Evolutionary conservation across 208 protist species (phyloP), one percentile per base, ranked within the genome.

Genomic region (Trypanosoma cruzi): DNA sequence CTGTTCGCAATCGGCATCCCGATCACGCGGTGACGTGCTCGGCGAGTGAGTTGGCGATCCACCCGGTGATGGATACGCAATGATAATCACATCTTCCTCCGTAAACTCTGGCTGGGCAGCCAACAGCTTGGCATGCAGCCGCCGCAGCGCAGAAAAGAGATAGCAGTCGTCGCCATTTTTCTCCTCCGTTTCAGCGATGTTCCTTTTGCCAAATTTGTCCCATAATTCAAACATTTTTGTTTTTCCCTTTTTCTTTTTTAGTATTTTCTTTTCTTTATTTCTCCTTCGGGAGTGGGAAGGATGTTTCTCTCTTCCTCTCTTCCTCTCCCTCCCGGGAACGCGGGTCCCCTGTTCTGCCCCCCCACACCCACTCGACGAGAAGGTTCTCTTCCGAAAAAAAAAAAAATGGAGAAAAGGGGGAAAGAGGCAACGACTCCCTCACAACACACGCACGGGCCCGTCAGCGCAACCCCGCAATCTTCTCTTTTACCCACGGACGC

Each of bases 51-150:
- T 54, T 24, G 69, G 68, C 42, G 71, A 77, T 24, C 74, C 67
- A 22, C 62, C 20, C 7, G 50, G 77, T 5, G 67, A 32, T 14
- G 81, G 75, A 56, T 87, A 93, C 0, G 86, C 75, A 62, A 90
- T 89, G 22, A 84, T 71, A 13, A 75, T 78, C 8, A 90, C 87
- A 66, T 96, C 91, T 40, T 96, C 91, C 55, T 96, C 91, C 0
- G 67, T 61, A 59, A 86, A 96, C 31, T 80, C 54, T 4, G 91
- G 91, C 73, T 96, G 85, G 5, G 76, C 57, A 22, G 80, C 80
- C 2, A 75, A 56, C 4, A 96, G 77, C 64, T 90, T 92, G 42
- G 82, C 75, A 24, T 74, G 71, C 10, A 96, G 68, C 18, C 82
- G 77, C 49, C 82, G 86, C 37, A 96, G 70, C 13, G 81, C 86